A percentile compares a stretch with the other conserved stretches of the same genome.
Evolutionary conservation across 176 grass and related monocot genomes (phyloP).

Genomic region (Saccharum spontaneum): DNA sequence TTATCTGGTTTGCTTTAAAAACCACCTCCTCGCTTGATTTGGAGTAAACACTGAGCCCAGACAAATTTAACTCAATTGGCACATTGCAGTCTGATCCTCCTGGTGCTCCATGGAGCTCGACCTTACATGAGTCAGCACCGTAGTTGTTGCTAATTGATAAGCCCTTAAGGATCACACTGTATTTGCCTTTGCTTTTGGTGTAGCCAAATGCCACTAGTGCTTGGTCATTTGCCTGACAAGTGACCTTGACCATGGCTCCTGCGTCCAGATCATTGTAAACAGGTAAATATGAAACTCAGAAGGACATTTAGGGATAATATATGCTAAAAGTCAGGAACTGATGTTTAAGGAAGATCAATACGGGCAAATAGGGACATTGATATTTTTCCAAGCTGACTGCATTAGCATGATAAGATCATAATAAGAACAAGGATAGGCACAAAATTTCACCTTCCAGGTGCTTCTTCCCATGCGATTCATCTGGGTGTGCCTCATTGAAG

Average conservation of each 20-base stretch:
- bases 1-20: slow-evolving; percentile 56
- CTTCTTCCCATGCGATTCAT: slow-evolving; percentile 55
- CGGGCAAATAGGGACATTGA: not conserved
- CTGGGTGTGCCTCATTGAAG: slow-evolving; percentile 47
- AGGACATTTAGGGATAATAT: not conserved
- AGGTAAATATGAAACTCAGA: not conserved
- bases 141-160: slow-evolving; percentile 40
- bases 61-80: slow-evolving; percentile 51
- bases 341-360: not conserved
- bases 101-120: slow-evolving; percentile 71
- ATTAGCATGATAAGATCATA: not conserved
- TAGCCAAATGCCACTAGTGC: slow-evolving; percentile 61
- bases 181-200: slow-evolving; percentile 58
- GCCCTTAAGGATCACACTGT: slow-evolving; percentile 53
- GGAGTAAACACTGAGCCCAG: slow-evolving; percentile 43
- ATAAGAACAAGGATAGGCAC: not conserved
- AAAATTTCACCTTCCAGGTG: slow-evolving; percentile 56
- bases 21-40: slow-evolving; percentile 55
- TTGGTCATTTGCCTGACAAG: slow-evolving; percentile 57
- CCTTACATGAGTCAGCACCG: slow-evolving; percentile 56
- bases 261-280: slow-evolving; percentile 10
- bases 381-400: not conserved
- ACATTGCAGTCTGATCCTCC: slow-evolving; percentile 64
- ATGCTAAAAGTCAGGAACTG: not conserved
- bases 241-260: slow-evolving; percentile 77